Conservation (phyloP, 257 asterid species). For the Solanum piurae region DNA sequence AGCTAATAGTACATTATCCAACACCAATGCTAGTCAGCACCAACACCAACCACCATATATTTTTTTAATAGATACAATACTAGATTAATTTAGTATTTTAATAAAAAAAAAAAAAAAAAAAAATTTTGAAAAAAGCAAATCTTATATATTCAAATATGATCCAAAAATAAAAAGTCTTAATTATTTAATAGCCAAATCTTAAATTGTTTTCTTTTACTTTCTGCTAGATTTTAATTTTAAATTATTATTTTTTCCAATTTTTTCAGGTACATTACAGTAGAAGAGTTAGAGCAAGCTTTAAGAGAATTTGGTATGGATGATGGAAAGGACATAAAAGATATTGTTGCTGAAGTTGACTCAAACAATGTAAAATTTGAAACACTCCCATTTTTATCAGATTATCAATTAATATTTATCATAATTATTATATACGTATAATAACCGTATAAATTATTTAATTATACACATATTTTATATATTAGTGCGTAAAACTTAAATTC, state of each 20-base stretch:
- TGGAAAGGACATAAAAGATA: constrained; percentile 57
- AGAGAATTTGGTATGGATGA: constrained; percentile 63
- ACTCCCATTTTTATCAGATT: too few relatives aligned
- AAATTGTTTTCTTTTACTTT: not conserved
- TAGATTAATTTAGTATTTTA: not conserved
- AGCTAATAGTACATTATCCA: not conserved
- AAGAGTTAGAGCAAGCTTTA: constrained; percentile 79
- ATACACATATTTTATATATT: not conserved
- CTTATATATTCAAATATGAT: not conserved
- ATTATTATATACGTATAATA: not conserved
- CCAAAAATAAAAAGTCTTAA: too few relatives aligned
- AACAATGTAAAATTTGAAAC: constrained; percentile 40
- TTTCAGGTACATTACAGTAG: constrained; percentile 59
- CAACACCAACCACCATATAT: not conserved
- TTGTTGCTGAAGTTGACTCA: constrained; percentile 64
- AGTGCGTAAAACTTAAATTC: not conserved
- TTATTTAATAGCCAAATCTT: not conserved
- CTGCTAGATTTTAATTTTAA: not conserved
- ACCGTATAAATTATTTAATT: not conserved
- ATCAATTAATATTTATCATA: not conserved
- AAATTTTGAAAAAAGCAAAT: too few relatives aligned
- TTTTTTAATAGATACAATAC: not conserved
- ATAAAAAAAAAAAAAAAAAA: too few relatives aligned
- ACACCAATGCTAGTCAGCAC: not conserved
- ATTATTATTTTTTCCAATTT: too few relatives aligned